Conservation (phyloP, 2,329 filamentous ascomycete genomes). For the Myotisia sp. region DNA sequence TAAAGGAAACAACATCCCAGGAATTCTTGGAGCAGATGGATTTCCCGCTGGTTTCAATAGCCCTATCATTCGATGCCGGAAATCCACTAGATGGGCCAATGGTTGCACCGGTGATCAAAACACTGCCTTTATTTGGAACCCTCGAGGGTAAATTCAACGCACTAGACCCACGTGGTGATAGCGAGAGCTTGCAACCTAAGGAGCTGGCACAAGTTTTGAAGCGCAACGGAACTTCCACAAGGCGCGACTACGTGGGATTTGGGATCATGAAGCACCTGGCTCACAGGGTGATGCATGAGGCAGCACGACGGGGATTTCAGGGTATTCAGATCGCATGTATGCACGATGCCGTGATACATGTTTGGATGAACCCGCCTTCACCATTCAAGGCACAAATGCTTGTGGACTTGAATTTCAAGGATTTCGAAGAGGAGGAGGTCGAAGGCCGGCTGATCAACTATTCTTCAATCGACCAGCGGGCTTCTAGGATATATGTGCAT, state of each 20-base stretch:
- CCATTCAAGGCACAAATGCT: conserved; percentile 11
- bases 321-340: conserved; percentile 25
- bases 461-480: background rate
- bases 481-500: conserved; percentile 3
- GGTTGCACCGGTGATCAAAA: conserved; percentile 14
- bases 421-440: conserved; percentile 10
- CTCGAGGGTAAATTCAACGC: no score
- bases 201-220: no score
- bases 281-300: conserved; percentile 26
- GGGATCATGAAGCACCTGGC: conserved; percentile 23
- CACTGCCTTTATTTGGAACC: no score
- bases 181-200: no score
- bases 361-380: conserved; percentile 13
- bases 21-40: conserved; percentile 21
- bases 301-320: conserved; percentile 19
- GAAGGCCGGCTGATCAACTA: background rate
- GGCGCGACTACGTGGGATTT: no score
- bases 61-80: conserved; percentile 22
- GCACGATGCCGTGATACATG: conserved; percentile 12
- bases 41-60: conserved; percentile 27
- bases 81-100: conserved; percentile 12
- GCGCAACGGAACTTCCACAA: no score
- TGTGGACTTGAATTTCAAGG: conserved; percentile 9
- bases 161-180: no score
- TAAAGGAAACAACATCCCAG: no score